phyloP scores from a whole-genome alignment of 371 early-diverging fungal species.

The Rhizopus microsporus region DNA sequence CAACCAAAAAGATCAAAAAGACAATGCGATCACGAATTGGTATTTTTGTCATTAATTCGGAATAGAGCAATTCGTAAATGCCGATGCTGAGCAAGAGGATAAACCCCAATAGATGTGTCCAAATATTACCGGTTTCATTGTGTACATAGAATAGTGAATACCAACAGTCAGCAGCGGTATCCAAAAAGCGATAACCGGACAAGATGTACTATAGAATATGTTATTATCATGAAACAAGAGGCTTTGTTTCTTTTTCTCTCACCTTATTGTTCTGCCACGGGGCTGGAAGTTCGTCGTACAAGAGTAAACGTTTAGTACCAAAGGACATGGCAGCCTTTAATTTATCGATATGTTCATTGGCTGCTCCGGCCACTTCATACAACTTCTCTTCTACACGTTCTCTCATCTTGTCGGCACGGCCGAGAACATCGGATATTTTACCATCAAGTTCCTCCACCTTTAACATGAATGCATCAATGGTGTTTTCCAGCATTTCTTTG shows the following conservation, averaged over 20 bases:
- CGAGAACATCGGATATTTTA: constrained; percentile 43
- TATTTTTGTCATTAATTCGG: constrained; percentile 47
- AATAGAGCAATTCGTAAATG: constrained; percentile 48
- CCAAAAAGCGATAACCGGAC: constrained; percentile 74
- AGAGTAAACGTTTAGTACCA: constrained; percentile 40
- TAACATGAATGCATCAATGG: constrained; percentile 47
- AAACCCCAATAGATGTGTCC: constrained; percentile 78
- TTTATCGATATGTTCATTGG: constrained; percentile 46
- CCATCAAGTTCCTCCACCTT: constrained; percentile 52
- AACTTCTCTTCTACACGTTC: constrained; percentile 40
- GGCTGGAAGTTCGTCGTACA: constrained; percentile 50
- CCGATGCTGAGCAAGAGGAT: constrained; percentile 61
- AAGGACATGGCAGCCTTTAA: constrained; percentile 40
- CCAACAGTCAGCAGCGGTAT: constrained; percentile 65
- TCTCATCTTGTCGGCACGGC: constrained; percentile 39
- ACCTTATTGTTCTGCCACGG: constrained; percentile 53
- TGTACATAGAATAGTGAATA: constrained; percentile 72
- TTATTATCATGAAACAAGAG: not conserved
- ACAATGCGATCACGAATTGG: constrained; percentile 58
- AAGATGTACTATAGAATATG: constrained; percentile 46
- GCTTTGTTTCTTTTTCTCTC: constrained; percentile 9
- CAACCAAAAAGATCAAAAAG: constrained; percentile 58
- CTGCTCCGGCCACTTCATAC: constrained; percentile 39
- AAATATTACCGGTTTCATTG: constrained; percentile 87
- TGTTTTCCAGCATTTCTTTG: constrained; percentile 42